Evolutionary conservation across 192 early-diverging fungal species (phyloP), one percentile per base, ranked within the genome.

Genomic region (Podila epigama): DNA sequence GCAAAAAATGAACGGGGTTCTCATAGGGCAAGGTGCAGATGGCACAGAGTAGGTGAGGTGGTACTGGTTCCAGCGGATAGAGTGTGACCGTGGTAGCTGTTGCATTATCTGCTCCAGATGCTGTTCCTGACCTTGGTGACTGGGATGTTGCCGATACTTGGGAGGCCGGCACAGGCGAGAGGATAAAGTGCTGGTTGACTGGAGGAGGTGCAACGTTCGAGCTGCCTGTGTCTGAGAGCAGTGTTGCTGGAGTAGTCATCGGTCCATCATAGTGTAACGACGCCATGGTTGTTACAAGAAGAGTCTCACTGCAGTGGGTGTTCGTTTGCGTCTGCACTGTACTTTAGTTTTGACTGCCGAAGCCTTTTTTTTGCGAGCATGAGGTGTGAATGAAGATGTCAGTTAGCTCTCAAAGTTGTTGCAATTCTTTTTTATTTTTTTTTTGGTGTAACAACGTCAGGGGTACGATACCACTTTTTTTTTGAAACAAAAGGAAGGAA

Each of bases 1-100:
- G 73, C n/a, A 77, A 27, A 39, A 77, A 77, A 39, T 77, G 73
- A 33, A 77, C 73, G 16, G 73, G 73, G 61, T 77, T 77, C 56
- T 77, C 73, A 22, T 77, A 77, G 5, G 73, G 73, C 15, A 68
- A 28, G 1, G 73, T 77, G 40, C 73, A 77, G 35, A 77, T 77
- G 1, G 66, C 73, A 16, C 73, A 77, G 5, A 77, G 34, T 3
- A 77, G 61, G 51, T 77, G 73, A 3, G 65, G 61, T 22, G 73
- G 73, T 13, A 77, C 73, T 29, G 73, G 22, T 18, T 77, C 73
- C 11, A 77, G 60, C 1, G 73, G 73, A 37, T 77, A 68, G 34
- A 77, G 65, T 0, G 61, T 68, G 25, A 77, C 33, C 10, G 66
- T 54, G 11, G 13, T 42, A 13, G 65, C 13, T 6, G 60, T 25